Conservation (phyloP, 805 yeast species). For the Wickerhamomyces queroliae region DNA sequence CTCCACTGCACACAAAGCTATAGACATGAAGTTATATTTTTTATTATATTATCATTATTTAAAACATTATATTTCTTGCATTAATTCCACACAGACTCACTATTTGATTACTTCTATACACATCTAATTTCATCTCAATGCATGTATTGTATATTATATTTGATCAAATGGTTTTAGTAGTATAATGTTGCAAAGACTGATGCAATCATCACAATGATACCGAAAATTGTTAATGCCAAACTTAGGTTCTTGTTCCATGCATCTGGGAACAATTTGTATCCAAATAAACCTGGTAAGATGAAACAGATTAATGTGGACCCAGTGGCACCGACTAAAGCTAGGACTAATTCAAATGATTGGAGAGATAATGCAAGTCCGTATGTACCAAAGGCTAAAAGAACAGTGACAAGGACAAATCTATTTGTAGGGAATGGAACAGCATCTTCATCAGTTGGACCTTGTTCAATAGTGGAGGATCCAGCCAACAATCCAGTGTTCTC, state of each 20-base stretch:
- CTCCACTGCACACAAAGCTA: no score
- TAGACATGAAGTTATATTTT: no score
- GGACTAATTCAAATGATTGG: constrained; percentile 58
- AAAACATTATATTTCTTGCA: neutral
- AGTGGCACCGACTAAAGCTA: constrained; percentile 76
- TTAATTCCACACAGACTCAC: no score
- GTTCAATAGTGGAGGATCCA: constrained; percentile 13
- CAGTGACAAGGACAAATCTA: constrained; percentile 45
- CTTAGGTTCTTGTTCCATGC: constrained; percentile 43
- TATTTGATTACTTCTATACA: neutral
- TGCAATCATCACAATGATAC: constrained; percentile 62
- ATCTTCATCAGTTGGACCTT: constrained; percentile 14
- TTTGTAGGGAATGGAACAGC: constrained; percentile 41
- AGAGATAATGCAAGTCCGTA: constrained; percentile 55
- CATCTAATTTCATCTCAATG: neutral
- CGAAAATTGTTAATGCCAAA: constrained; percentile 58
- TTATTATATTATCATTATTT: no score
- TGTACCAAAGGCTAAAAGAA: constrained; percentile 37
- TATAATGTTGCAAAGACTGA: constrained; percentile 42
- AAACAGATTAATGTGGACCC: constrained; percentile 79
- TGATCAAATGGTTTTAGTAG: neutral
- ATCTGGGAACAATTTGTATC: constrained; percentile 37
- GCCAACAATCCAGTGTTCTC: constrained; percentile 11
- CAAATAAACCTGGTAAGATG: constrained; percentile 74
- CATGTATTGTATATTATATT: neutral